Evolutionary conservation across 306 rosid species (phyloP).

Genomic region (cucumber (Cucumis sativus)): Cucumber_9930_V3 NC_026659.2:25869501-25870000

Average conservation of each 20-base stretch:
- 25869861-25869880: no score
- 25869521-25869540: conserved; percentile 16
- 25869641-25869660: conserved; percentile 81
- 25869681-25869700: conserved; percentile 89
- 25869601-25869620: accelerated
- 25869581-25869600: conserved; percentile 17
- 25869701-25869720: conserved; percentile 66
- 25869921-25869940: no score
- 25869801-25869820: no score
- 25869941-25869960: no score
- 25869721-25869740: conserved; percentile 85
- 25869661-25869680: conserved; percentile 89
- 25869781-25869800: no score
- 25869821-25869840: no score
- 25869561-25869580: conserved; percentile 42
- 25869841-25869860: no score
- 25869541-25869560: conserved; percentile 5
- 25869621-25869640: conserved; percentile 18
- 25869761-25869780: no score
- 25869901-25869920: no score
- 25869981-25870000: no score
- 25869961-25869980: no score
- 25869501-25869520: conserved; percentile 28
- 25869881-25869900: no score
- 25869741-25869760: neutral